phyloP scores from a whole-genome alignment of 805 yeast species.

The Wickerhamomyces chambardii region DNA sequence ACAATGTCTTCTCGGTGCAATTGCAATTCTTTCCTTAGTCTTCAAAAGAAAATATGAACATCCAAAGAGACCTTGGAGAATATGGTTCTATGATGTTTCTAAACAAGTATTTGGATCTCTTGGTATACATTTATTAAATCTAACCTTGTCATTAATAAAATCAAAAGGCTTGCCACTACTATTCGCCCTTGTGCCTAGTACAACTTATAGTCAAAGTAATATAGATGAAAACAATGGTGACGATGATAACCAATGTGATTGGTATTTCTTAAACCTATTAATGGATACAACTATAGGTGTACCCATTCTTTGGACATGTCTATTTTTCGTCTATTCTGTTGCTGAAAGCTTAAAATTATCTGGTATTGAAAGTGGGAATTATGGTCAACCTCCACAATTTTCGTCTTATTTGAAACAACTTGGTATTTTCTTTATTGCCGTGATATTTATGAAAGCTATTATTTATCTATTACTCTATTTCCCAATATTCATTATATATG shows the following conservation, averaged over 20 bases:
- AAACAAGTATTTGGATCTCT: conserved; percentile 86
- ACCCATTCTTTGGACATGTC: conserved; percentile 57
- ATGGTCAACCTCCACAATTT: conserved; percentile 56
- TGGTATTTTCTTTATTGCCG: conserved; percentile 53
- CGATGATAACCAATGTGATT: conserved; percentile 75
- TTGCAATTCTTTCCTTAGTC: conserved; percentile 67
- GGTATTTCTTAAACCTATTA: conserved; percentile 85
- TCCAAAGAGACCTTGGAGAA: conserved; percentile 81
- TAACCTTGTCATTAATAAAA: conserved; percentile 54
- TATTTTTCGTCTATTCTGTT: conserved; percentile 41
- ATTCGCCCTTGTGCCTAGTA: too few relatives aligned
- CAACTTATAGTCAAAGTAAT: too few relatives aligned
- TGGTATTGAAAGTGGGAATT: conserved; percentile 39
- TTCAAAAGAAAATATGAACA: conserved; percentile 70
- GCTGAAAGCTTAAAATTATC: conserved; percentile 20
- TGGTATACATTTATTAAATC: conserved; percentile 74
- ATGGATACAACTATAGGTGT: conserved; percentile 94
- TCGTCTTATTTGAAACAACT: conserved; percentile 67
- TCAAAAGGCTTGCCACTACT: conserved; percentile 27
- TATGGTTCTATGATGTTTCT: conserved; percentile 85
- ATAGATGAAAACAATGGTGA: too few relatives aligned
- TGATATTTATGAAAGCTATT: conserved; percentile 52
- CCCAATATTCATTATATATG: conserved; percentile 61
- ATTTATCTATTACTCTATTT: conserved; percentile 49
- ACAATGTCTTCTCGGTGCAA: conserved; percentile 67